Base-by-base conservation (phyloP, 2,329 filamentous ascomycete genomes). In the Fusarium anguioides region DNA sequence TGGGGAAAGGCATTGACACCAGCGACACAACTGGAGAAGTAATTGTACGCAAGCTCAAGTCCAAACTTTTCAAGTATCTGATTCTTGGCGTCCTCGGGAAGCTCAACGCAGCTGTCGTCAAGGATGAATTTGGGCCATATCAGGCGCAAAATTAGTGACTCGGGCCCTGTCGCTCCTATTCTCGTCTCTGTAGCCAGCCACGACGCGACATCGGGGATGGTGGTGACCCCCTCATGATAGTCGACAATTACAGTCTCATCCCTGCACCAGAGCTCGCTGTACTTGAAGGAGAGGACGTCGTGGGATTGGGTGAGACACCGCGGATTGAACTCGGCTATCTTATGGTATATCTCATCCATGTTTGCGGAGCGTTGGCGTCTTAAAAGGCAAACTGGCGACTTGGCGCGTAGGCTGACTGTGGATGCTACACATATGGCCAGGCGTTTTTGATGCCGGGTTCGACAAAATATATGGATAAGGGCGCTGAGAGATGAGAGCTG, bases 271-370 rank as follows among this genome's bases (percentile, higher is more conserved):
- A 75, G 70, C 47, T 77, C 75, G 8, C 72, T 72, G 11, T 68
- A 73, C 5, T 74, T 64, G 35, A 77, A 74, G 2, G 64, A 60
- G 9, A 55, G 44, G 11, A 60, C 53, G 12, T 72, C 45, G 6
- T 62, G 61, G 6, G 60, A 66, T 4, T 49, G 37, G n/a, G 53
- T 55, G 18, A 66, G 62, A 5, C 58, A 60, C 46, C 70, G 69
- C 3, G 71, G 51, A 35, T 72, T 73, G 48, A 75, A 68, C 12
- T 60, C 60, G 42, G 70, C 64, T 41, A 77, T 71, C 42, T 75
- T 76, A 8, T 71, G 59, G 47, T 75, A 77, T 52, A 77, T 74
- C 26, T 76, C 75, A 24, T 77, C 75, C 75, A 77, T 77, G 21
- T 26, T 23, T 37, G 24, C 41, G 21, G 48, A 53, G 57, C 39